A percentile compares a stretch with the other conserved stretches of the same genome.
Conservation (phyloP, 2,329 filamentous ascomycete genomes). For the Alternaria ethzedia region DNA sequence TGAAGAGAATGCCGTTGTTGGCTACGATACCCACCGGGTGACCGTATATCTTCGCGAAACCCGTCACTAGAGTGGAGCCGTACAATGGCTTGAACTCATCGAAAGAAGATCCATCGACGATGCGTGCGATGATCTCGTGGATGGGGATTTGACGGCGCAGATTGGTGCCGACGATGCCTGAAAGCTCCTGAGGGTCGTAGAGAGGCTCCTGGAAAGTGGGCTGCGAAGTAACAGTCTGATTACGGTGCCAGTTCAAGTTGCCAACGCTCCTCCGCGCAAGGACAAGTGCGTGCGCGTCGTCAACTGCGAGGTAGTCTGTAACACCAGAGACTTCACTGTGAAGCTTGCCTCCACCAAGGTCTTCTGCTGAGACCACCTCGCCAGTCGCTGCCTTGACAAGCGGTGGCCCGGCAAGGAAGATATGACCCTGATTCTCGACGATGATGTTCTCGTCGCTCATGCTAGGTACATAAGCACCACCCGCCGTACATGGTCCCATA, state of each 20-base stretch:
- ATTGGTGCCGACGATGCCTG: constrained; percentile 89
- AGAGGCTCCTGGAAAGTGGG: constrained; percentile 73
- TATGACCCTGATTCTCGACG: constrained; percentile 92
- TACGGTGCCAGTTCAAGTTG: constrained; percentile 85
- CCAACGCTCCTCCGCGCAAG: constrained; percentile 82
- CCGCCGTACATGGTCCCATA: constrained; percentile 96
- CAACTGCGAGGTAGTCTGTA: constrained; percentile 91
- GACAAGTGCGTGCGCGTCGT: constrained; percentile 89
- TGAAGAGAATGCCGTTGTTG: constrained; percentile 96
- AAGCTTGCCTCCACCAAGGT: constrained; percentile 86
- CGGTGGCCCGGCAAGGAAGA: constrained; percentile 93
- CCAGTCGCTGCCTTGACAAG: constrained; percentile 96
- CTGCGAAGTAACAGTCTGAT: constrained; percentile 41
- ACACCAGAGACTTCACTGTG: constrained; percentile 92
- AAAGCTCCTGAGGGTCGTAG: constrained; percentile 78
- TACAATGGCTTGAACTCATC: constrained; percentile 94
- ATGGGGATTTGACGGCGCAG: constrained; percentile 84
- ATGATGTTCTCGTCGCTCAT: constrained; percentile 99
- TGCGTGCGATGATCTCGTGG: constrained; percentile 88
- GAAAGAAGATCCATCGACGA: constrained; percentile 90
- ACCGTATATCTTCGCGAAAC: constrained; percentile 88
- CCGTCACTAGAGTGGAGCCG: constrained; percentile 84
- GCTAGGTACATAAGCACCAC: constrained; percentile 92
- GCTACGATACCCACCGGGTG: constrained; percentile 91
- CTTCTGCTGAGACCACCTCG: constrained; percentile 87